These are phyloP conservation scores for Metarhizium rileyi DNA, from an alignment of 2,329 filamentous ascomycete species.

Conservation along the genomic window DNA sequence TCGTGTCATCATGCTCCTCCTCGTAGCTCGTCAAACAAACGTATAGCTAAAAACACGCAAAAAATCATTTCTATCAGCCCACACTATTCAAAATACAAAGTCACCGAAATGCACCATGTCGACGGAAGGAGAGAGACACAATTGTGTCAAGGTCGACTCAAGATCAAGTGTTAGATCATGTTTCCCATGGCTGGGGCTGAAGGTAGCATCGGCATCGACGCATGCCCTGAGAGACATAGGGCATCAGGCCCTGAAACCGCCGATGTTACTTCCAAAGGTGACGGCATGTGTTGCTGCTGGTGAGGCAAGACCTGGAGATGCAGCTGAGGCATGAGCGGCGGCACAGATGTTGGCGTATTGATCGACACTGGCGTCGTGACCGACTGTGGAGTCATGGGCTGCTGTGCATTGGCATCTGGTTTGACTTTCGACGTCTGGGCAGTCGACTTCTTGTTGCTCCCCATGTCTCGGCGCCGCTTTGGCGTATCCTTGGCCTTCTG, in stretches of 20 bases:
- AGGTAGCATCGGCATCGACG: neutral
- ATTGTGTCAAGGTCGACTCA: neutral
- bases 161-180: neutral
- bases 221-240: neutral
- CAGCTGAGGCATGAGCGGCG: constrained; percentile 1
- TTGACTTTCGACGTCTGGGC: constrained; percentile 36
- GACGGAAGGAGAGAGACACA: neutral
- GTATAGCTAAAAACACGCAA: neutral
- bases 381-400: constrained; percentile 21
- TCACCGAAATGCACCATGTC: neutral
- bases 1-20: constrained; percentile 2
- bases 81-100: too few species aligned
- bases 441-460: constrained; percentile 26
- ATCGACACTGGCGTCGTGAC: constrained; percentile 10
- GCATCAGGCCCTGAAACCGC: neutral
- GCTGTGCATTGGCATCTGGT: constrained; percentile 28
- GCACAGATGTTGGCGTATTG: constrained; percentile 4
- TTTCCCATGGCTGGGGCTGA: constrained; percentile 1
- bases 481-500: constrained; percentile 62
- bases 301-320: constrained; percentile 4
- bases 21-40: neutral
- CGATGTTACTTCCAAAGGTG: neutral
- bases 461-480: constrained; percentile 56
- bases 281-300: constrained; percentile 3
- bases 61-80: neutral